These are phyloP conservation scores for Solanum etuberosum DNA, from an alignment of 257 asterid genomes.

Conservation along the genomic window DNA sequence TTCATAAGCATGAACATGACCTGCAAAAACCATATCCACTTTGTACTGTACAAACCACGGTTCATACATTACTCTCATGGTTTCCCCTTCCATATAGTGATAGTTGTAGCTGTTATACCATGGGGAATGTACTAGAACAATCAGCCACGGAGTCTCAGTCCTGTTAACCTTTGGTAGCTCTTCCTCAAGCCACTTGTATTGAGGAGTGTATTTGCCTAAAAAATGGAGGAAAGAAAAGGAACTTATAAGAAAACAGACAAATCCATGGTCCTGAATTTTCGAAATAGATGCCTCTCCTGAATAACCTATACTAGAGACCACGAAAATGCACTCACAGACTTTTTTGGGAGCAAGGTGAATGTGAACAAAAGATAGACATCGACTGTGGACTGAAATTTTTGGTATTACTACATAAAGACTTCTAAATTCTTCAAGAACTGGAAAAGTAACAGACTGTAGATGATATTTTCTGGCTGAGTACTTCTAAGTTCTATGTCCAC, in stretches of 20 bases:
- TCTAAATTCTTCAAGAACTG: background rate
- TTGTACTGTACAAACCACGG: slow-evolving; percentile 63
- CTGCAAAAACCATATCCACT: slow-evolving; percentile 83
- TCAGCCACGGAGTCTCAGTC: slow-evolving; percentile 81
- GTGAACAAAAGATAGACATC: background rate
- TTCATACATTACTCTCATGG: slow-evolving; percentile 84
- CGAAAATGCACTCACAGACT: background rate
- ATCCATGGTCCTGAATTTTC: background rate
- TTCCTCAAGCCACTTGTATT: slow-evolving; percentile 47
- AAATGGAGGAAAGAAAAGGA: background rate
- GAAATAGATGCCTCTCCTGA: background rate
- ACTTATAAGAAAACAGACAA: background rate
- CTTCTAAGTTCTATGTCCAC: background rate
- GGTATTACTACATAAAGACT: background rate
- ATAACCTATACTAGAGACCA: background rate
- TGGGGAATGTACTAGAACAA: slow-evolving; percentile 79
- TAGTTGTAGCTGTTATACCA: slow-evolving; percentile 86
- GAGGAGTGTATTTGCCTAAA: slow-evolving; percentile 81
- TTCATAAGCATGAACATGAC: slow-evolving; percentile 95
- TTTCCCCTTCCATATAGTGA: slow-evolving; percentile 95
- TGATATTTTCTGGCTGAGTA: background rate
- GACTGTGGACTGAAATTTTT: background rate
- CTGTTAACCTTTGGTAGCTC: slow-evolving; percentile 79
- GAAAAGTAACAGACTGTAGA: background rate
- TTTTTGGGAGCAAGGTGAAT: background rate